Evolutionary conservation across 2,329 filamentous ascomycete genomes (phyloP).

Genomic region (Tolypocladium tundrense): DNA sequence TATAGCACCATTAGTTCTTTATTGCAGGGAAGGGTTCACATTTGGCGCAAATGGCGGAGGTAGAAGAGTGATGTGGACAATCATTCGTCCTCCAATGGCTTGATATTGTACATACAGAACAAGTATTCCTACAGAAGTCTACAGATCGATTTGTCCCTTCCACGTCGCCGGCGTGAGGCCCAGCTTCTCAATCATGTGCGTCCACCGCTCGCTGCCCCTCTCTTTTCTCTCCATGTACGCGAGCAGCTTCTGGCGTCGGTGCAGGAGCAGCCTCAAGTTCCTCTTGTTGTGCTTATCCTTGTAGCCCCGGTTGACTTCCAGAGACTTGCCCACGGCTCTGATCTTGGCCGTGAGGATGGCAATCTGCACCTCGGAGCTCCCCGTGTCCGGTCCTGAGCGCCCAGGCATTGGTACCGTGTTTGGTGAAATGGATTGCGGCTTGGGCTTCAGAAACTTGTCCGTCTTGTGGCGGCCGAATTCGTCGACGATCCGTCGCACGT

Average conservation of each 20-base stretch:
- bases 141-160: constrained; percentile 67
- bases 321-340: constrained; percentile 61
- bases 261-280: constrained; percentile 75
- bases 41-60: constrained; percentile 21
- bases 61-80: constrained; percentile 7
- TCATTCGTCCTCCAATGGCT: constrained; percentile 17
- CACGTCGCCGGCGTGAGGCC: constrained; percentile 82
- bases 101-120: constrained; percentile 41
- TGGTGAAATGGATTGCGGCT: constrained; percentile 37
- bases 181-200: constrained; percentile 71
- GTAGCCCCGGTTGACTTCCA: constrained; percentile 57
- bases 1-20: constrained; percentile 28
- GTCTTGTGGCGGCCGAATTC: constrained; percentile 88
- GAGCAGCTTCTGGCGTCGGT: constrained; percentile 80
- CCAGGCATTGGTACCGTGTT: constrained; percentile 27
- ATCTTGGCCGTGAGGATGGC: constrained; percentile 95
- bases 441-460: constrained; percentile 57
- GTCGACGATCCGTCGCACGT: constrained; percentile 74
- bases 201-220: constrained; percentile 82
- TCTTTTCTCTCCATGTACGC: constrained; percentile 83
- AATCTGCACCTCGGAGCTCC: constrained; percentile 94
- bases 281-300: constrained; percentile 93
- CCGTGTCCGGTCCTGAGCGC: constrained; percentile 84
- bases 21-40: constrained; percentile 22
- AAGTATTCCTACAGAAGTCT: constrained; percentile 31